Conservation (phyloP, 176 grass and related monocot species). For the Oryza australiensis region DNA sequence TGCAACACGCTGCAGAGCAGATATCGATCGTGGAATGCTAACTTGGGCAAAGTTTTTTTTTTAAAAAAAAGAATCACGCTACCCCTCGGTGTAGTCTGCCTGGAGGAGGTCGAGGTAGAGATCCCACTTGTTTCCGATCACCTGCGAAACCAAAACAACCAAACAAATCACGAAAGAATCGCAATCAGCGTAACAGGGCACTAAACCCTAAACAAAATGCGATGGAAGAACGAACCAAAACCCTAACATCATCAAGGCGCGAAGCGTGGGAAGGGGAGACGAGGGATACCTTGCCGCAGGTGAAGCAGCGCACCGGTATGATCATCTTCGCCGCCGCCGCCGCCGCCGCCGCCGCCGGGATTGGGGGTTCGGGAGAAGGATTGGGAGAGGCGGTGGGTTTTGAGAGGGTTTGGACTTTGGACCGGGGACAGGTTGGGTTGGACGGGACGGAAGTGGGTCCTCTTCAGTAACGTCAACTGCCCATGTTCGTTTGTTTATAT, state of each 20-base stretch:
- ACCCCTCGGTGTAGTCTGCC: constrained; percentile 65
- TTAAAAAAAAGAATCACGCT: neutral
- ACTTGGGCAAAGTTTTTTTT: neutral
- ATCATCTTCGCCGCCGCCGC: constrained; percentile 53
- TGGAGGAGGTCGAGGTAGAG: constrained; percentile 69
- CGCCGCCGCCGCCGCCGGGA: constrained; percentile 1
- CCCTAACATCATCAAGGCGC: neutral
- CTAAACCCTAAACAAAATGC: neutral
- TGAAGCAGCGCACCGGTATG: constrained; percentile 80
- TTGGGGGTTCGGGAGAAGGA: neutral
- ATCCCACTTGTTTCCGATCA: constrained; percentile 82
- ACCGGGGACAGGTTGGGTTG: too few relatives aligned
- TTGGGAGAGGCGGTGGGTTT: neutral
- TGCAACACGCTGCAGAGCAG: neutral
- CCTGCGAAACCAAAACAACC: constrained; percentile 36
- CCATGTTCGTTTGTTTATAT: too few relatives aligned
- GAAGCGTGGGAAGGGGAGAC: neutral
- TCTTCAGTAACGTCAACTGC: too few relatives aligned
- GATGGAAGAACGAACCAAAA: neutral
- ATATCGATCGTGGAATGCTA: neutral
- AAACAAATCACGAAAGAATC: neutral
- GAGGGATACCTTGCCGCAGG: constrained; percentile 59
- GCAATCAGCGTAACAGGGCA: neutral
- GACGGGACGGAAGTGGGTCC: too few relatives aligned
- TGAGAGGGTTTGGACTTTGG: neutral